Base-by-base conservation (phyloP, 768 basidiomycete genomes). In the Tephrocybe sp. region DNA sequence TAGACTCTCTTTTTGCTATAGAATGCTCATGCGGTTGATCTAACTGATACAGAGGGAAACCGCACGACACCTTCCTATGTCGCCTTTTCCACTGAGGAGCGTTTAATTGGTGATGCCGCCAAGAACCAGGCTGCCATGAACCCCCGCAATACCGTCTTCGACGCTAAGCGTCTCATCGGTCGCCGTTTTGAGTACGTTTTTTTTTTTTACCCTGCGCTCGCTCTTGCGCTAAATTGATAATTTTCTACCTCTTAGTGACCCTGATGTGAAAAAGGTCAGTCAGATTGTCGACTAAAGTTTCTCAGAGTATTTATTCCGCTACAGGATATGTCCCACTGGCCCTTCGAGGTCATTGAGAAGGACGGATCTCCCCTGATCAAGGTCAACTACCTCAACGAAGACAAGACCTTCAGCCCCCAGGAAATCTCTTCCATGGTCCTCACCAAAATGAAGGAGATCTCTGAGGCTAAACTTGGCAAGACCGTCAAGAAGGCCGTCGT, bases 341-440 rank as follows among this genome's bases (percentile, higher is more conserved):
- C 97, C 21, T 98, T 99, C 72, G 83, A 88, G 70, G 95, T 98
- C 63, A 77, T 94, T 59, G 96, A 97, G 71, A 93, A 90, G 72
- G 94, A 97, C 59, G 96, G 96, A 53, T 96, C 97, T 48, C 97
- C 97, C 44, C 74, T 93, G 74, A 94, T 98, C 79, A 87, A 91
- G 77, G 94, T 98, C 57, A 81, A 92, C 64, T 98, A 99, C 75
- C 86, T 97, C 55, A 80, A 81, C 56, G 95, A 98, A 70, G 89
- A 88, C 57, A 98, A 98, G 77, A 89, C 87, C 51, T 98, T 98
- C 79, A 92, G 87, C 61, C 97, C 92, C 47, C 95, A 95, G 76
- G 97, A 99, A 74, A 94, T 99, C 67, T 99, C 97, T n/a, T 90
- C 97, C 56, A 99, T 98, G 97, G 97, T 99, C 61, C 86, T 99